Evolutionary conservation across 2,329 filamentous ascomycete species (phyloP), one percentile per base, ranked within the genome.

Genomic region (Herpotrichia juniperi): DNA sequence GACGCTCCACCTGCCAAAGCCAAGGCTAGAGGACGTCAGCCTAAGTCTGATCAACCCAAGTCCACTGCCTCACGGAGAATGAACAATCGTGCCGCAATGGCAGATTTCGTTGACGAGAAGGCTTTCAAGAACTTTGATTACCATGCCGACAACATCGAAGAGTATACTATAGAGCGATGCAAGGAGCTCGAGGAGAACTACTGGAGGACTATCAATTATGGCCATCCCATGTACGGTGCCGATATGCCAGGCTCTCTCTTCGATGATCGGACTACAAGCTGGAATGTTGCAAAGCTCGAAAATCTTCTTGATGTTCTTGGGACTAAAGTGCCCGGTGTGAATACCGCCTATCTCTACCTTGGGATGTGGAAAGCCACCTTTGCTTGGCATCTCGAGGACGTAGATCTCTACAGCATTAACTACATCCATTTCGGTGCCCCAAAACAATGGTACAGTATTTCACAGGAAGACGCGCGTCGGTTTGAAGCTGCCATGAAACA

Each of bases 281-380:
- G 94, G 94, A 99, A 99, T 64, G 85, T 99, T 39, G 94, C 96
- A 64, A 96, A 96, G 69, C 82, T 99, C 25, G 91, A 91, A 11
- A 99, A 97, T 63, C 78, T 99, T 50, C 83, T 99, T 32, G 94
- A 99, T 73, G 91, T 97, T 3, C 81, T 99, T 1, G 94, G 94
- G 6, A 93, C 92, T 50, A 96, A 97, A 64, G 91, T 99, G 8
- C 96, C 94, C 2, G 94, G 94, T 61, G 96, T 99, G 68, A 99
- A 99, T 68, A 99, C 93, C 1, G 93, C 94, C 1, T 99, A 99
- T 69, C 84, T 99, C 1, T 99, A 99, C 69, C 82, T 99, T 53
- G 94, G 94, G 37, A 99, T 99, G 94, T 99, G 94, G 94, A 97
- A 97, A 75, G 93, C 94, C 11, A 97, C 94, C 0, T 99, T 99